Conservation (phyloP, 768 basidiomycete species). For the Trametes cinnabarina region DNA sequence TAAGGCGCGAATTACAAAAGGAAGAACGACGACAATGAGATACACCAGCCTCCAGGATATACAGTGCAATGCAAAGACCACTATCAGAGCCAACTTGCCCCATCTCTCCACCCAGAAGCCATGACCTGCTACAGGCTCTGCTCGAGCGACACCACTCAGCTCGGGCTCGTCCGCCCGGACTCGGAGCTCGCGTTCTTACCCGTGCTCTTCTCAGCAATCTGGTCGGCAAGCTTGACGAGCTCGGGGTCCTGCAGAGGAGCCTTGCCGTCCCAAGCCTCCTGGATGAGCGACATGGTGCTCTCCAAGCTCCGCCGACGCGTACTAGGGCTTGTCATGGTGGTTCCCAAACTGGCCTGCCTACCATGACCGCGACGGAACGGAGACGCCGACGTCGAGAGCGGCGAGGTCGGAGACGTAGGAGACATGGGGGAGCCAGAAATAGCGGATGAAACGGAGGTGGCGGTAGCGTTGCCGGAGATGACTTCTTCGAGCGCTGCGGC, state of each 20-base stretch:
- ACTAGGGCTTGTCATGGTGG: constrained; percentile 93
- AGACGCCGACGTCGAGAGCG: constrained; percentile 28
- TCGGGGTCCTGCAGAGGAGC: constrained; percentile 23
- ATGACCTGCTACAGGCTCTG: background rate
- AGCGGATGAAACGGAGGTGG: constrained; percentile 35
- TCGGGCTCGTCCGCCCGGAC: constrained; percentile 19
- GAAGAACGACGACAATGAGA: constrained; percentile 8
- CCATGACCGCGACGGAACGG: constrained; percentile 72
- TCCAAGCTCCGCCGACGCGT: constrained; percentile 89
- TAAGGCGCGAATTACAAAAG: constrained; percentile 7
- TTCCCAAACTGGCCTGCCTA: constrained; percentile 83
- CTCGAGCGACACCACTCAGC: constrained; percentile 1
- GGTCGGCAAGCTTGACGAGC: constrained; percentile 28
- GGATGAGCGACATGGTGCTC: constrained; percentile 93
- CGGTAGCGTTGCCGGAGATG: constrained; percentile 20
- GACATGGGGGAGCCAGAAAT: constrained; percentile 46
- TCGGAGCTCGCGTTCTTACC: constrained; percentile 11
- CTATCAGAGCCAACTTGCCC: constrained; percentile 5
- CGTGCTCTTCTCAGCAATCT: constrained; percentile 20
- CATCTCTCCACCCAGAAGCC: background rate
- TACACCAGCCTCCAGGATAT: constrained; percentile 22
- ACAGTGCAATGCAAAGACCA: constrained; percentile 22
- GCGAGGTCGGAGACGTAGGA: constrained; percentile 42
- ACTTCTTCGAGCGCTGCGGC: constrained; percentile 33
- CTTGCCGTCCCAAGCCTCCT: constrained; percentile 85